These are phyloP conservation scores for Phoma sp. DNA, from an alignment of 2,329 filamentous ascomycete species.

Conservation along the genomic window DNA sequence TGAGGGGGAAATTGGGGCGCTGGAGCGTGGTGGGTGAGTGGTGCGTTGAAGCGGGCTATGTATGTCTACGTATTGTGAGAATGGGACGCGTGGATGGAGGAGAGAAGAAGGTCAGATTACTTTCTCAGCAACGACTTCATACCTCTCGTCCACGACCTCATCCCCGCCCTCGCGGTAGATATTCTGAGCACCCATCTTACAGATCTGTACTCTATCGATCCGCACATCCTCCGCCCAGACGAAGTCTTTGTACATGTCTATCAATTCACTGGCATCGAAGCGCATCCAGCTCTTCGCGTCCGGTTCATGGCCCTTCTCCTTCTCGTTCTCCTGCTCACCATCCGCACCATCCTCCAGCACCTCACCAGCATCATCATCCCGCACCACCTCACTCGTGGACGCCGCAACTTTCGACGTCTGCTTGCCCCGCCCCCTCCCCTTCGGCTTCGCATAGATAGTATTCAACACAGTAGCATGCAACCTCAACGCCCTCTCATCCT, in stretches of 20 bases:
- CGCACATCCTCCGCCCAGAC: conserved; percentile 73
- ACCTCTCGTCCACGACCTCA: conserved; percentile 57
- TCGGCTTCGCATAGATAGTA: conserved; percentile 73
- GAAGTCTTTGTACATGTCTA: conserved; percentile 67
- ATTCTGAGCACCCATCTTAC: conserved; percentile 84
- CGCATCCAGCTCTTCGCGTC: conserved; percentile 42
- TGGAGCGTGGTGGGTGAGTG: conserved; percentile 29
- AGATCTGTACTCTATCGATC: conserved; percentile 77
- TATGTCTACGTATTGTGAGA: neutral
- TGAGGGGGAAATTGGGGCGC: conserved; percentile 36
- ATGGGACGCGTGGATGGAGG: neutral
- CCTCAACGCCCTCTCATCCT: conserved; percentile 68
- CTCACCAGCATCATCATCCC: neutral
- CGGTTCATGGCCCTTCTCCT: conserved; percentile 14
- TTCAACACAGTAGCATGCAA: conserved; percentile 88
- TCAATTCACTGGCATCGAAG: conserved; percentile 51
- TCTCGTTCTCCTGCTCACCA: conserved; percentile 7
- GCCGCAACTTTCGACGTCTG: conserved; percentile 8
- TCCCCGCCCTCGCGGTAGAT: conserved; percentile 55
- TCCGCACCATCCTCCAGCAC: conserved; percentile 1
- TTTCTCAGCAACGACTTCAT: conserved; percentile 56
- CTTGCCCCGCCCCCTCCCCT: conserved; percentile 37
- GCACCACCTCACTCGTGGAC: neutral
- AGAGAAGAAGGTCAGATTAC: neutral
- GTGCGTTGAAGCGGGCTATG: neutral